Conservation (phyloP, 140 eudicot genomes). For the Ambrosia hybrid region DNA sequence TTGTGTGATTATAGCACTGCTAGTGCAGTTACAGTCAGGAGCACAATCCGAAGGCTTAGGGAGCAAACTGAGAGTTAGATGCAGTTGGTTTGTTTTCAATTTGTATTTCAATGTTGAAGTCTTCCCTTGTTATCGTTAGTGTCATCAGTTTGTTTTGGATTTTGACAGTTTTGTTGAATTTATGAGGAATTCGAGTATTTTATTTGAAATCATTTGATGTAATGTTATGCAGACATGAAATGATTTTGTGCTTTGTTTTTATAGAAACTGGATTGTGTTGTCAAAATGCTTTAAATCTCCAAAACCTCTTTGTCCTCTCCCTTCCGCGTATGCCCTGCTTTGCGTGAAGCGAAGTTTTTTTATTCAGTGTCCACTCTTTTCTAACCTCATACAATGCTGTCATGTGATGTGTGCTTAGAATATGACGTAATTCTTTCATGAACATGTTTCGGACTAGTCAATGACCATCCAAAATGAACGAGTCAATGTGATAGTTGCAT, state of each 20-base stretch:
- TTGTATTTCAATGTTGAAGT: constrained; percentile 10
- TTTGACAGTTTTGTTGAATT: constrained; percentile 28
- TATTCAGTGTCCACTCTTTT: too few species aligned
- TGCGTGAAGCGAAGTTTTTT: too few species aligned
- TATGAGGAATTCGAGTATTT: neutral
- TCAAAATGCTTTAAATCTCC: too few species aligned
- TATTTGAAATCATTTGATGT: constrained; percentile 19
- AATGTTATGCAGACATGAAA: neutral
- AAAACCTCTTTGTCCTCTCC: too few species aligned
- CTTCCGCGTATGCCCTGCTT: too few species aligned
- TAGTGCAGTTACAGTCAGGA: constrained; percentile 89
- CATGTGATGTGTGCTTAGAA: too few species aligned
- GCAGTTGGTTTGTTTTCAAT: neutral
- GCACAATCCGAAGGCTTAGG: constrained; percentile 92
- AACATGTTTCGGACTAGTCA: too few species aligned
- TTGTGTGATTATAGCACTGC: constrained; percentile 61
- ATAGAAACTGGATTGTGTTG: neutral
- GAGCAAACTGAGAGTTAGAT: constrained; percentile 84
- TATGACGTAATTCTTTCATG: too few species aligned
- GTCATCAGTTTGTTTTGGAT: constrained; percentile 11
- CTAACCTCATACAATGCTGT: too few species aligned
- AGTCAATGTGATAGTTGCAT: too few species aligned
- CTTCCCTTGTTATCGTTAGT: constrained; percentile 2
- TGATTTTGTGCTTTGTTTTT: neutral
- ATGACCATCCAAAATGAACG: too few species aligned